A percentile compares a stretch with the other conserved stretches of the same genome.
phyloP scores from a whole-genome alignment of 306 rosid species.

The Cicer chorassanicum region DNA sequence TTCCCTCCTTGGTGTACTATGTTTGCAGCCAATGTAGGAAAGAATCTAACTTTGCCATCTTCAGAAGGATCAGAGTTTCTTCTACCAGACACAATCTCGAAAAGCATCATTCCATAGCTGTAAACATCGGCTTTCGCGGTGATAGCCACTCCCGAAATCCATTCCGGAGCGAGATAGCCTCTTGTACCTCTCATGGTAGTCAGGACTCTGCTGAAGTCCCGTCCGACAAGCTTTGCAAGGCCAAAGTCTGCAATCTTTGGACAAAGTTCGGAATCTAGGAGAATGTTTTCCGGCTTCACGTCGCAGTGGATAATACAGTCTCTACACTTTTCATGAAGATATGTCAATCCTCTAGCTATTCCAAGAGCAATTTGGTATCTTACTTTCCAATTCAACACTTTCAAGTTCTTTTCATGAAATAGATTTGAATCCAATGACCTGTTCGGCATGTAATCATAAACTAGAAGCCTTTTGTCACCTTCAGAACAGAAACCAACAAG shows the following conservation, averaged over 20 bases:
- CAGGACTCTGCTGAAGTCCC: conserved; percentile 85
- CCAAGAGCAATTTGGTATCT: conserved; percentile 86
- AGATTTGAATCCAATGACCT: conserved; percentile 69
- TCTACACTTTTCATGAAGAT: conserved; percentile 86
- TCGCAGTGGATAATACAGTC: conserved; percentile 94
- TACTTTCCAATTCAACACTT: conserved; percentile 66
- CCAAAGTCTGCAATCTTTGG: conserved; percentile 94
- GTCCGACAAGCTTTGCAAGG: conserved; percentile 84
- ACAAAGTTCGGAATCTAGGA: conserved; percentile 66
- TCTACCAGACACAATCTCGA: conserved; percentile 76
- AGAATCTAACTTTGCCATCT: conserved; percentile 64
- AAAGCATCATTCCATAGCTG: conserved; percentile 95
- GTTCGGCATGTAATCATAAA: conserved; percentile 84
- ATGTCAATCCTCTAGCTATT: conserved; percentile 79
- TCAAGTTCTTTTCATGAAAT: conserved; percentile 49
- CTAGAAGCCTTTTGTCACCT: conserved; percentile 66
- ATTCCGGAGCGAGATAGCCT: conserved; percentile 90
- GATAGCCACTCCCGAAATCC: conserved; percentile 86
- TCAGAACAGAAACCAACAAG: conserved; percentile 92
- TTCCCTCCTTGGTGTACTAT: conserved; percentile 52
- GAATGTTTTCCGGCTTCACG: conserved; percentile 92
- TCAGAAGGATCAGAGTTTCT: conserved; percentile 72
- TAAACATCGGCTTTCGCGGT: conserved; percentile 90
- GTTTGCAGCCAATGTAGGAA: conserved; percentile 65
- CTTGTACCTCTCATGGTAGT: conserved; percentile 96